Evolutionary conservation across 441 rosid genomes (phyloP), one percentile per base, ranked within the genome.

Genomic region (Macaranga tanarius): DNA sequence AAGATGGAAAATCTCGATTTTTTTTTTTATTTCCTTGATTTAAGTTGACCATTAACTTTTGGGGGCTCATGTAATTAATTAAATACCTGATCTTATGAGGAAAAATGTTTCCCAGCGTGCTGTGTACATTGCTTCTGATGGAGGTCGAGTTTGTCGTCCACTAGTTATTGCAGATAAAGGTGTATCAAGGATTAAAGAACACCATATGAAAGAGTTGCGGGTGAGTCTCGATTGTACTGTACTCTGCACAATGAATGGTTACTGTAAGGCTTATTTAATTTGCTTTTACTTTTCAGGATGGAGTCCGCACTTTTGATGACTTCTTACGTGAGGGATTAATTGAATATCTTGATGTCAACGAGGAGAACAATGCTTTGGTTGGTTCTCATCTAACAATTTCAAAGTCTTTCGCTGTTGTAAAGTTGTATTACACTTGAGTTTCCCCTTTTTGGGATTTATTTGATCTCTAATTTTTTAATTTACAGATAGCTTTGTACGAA

Each of bases 131-230:
- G 99, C 99, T 82, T 93, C 98, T 76, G 99, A 95, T 87, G 97
- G 96, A 73, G 99, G 99, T 72, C 91, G 99, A 73, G 99, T 95
- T 78, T 93, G 98, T 84, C 97, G 97, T 80, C 98, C 99, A n/a
- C 92, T 95, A 67, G 99, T 95, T 79, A 89, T 95, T 77, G 98
- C 97, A 52, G 97, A 95, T 86, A 88, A 87, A 79, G 99, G 99
- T 69, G 77, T 87, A 76, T 90, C 99, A 76, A 89, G 98, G 82
- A 85, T 95, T 72, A 95, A 93, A 79, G 88, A 84, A 51, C 87
- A 93, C 79, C 98, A 95, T 84, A 95, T 95, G 97, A 87, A 88
- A 84, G 98, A 92, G 80, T 79, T 95, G 82, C 66, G 71, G 91
- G 99, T 95, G 79, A 76, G 82, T 78, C 4, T 73, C 79, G 28